Base-by-base conservation (phyloP, 257 asterid genomes). In the Buddleja alternifolia region DNA sequence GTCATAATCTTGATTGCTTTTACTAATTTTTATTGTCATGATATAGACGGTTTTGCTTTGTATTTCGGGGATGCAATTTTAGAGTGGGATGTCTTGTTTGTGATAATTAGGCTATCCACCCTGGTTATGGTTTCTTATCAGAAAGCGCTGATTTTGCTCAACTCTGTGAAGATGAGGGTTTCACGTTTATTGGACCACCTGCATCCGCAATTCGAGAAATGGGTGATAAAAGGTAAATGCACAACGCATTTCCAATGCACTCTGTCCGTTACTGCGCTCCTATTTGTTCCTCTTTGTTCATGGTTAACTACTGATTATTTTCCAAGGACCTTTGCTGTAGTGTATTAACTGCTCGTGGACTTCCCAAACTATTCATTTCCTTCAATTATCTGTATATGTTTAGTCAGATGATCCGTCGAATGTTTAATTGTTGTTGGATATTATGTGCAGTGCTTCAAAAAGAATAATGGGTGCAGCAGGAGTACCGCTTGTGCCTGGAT, bases 401-500 rank as follows among this genome's bases (percentile, higher is more conserved):
- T 29, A 5, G 34, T 29, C 5, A 29, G 2, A 29, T 29, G 34
- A 2, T 29, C 34, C 34, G 29, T 40, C 37, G 15, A 52, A 10
- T 57, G 46, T 77, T n/a, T 68, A 64, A 68, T 68, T 67, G 40
- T 41, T 51, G 39, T 56, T 41, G 24, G 48, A 34, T 55, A 57
- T 72, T 41, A n/a, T 69, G n/a, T 63, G 55, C 85, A 93, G 99
- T 83, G 97, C 99, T 73, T 93, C 97, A 65, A 93, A 93, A 86
- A 84, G 96, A 76, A 93, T 93, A 77, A 93, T 93, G 99, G 97
- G 96, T 58, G 97, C 97, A 58, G 99, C 99, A 23, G 96, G 97
- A 68, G 99, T 93, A 64, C 99, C 99, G n/a, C 97, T 93, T 71
- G 99, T 93, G 74, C 99, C 99, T 73, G 97, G 97, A 69, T 94